Evolutionary conservation across 805 yeast species (phyloP).

Genomic region (Lipomyces chichibuensis): DNA sequence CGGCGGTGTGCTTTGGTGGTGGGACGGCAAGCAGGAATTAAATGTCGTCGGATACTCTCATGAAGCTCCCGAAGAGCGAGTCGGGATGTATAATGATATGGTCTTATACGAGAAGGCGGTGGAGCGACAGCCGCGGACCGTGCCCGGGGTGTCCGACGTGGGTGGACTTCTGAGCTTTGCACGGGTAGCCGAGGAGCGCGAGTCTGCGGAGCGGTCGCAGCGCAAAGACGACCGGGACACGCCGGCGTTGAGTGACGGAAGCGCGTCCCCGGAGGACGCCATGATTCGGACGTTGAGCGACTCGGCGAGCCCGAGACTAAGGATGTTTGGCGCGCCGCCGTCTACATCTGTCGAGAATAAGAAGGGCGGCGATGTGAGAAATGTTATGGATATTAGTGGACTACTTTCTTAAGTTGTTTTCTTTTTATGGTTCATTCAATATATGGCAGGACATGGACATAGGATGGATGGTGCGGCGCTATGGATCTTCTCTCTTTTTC

Average conservation of each 20-base stretch:
- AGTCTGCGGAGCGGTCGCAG: conserved; percentile 2
- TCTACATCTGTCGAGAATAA: not conserved
- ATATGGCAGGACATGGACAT: not conserved
- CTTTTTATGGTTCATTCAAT: not conserved
- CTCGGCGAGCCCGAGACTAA: conserved; percentile 5
- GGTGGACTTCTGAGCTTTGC: conserved; percentile 18
- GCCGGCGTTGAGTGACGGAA: conserved; percentile 27
- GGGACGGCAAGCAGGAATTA: conserved; percentile 47
- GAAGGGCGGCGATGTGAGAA: conserved; percentile 9
- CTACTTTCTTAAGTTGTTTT: conserved; percentile 13
- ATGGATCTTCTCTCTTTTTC: not conserved
- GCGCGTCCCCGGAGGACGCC: conserved; percentile 26
- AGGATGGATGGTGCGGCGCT: not conserved
- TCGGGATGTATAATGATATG: not conserved
- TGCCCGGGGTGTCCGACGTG: conserved; percentile 13
- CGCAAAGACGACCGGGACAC: conserved; percentile 8
- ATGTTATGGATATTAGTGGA: conserved; percentile 30
- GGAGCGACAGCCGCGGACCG: conserved; percentile 14
- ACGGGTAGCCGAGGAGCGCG: conserved; percentile 8
- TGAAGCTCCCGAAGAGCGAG: not conserved
- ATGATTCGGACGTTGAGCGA: conserved; percentile 18
- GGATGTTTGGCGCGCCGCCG: conserved; percentile 9
- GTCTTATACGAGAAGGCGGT: not conserved
- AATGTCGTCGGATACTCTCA: conserved; percentile 36
- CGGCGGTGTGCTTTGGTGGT: conserved; percentile 46